phyloP scores from a whole-genome alignment of 306 rosid genomes.

The Pueraria montana region DNA sequence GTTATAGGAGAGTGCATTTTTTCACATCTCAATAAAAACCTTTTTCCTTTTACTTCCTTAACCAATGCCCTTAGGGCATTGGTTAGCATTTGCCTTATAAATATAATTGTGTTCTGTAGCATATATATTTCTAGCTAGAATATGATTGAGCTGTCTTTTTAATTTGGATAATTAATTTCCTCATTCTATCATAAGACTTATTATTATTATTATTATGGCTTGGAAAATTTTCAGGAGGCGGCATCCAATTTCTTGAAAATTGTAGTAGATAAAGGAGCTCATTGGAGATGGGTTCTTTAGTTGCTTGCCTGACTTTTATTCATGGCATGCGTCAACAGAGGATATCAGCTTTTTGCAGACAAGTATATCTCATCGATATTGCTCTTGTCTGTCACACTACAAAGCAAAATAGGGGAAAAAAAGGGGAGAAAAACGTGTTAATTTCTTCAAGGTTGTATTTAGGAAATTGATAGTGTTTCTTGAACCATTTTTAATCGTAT shows the following conservation, averaged over 20 bases:
- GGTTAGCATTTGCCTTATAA: no score
- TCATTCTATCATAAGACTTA: slow-evolving; percentile 23
- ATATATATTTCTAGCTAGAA: slow-evolving; percentile 30
- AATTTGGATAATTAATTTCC: slow-evolving; percentile 1
- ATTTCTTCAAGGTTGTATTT: slow-evolving; percentile 43
- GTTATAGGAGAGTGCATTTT: no score
- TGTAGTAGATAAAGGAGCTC: slow-evolving; percentile 53
- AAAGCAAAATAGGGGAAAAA: slow-evolving; percentile 34
- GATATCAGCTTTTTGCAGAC: slow-evolving; percentile 57
- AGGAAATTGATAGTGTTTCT: slow-evolving; percentile 37
- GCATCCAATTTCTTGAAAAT: slow-evolving; percentile 78
- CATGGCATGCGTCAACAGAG: slow-evolving; percentile 56
- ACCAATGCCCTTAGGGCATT: no score
- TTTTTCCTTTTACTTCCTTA: no score
- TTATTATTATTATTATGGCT: no score
- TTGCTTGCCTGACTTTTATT: slow-evolving; percentile 73
- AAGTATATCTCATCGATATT: slow-evolving; percentile 40
- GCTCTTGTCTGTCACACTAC: slow-evolving; percentile 49
- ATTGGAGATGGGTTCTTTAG: slow-evolving; percentile 55
- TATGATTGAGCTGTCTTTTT: slow-evolving; percentile 23
- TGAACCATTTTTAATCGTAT: slow-evolving; percentile 45
- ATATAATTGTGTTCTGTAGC: neutral
- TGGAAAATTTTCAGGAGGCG: slow-evolving; percentile 78
- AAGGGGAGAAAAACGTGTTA: slow-evolving; percentile 23
- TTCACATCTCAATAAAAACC: no score